A percentile compares a stretch with the other conserved stretches of the same genome.
Evolutionary conservation across 768 basidiomycete species (phyloP).

Genomic region (Boletales sp.): DNA sequence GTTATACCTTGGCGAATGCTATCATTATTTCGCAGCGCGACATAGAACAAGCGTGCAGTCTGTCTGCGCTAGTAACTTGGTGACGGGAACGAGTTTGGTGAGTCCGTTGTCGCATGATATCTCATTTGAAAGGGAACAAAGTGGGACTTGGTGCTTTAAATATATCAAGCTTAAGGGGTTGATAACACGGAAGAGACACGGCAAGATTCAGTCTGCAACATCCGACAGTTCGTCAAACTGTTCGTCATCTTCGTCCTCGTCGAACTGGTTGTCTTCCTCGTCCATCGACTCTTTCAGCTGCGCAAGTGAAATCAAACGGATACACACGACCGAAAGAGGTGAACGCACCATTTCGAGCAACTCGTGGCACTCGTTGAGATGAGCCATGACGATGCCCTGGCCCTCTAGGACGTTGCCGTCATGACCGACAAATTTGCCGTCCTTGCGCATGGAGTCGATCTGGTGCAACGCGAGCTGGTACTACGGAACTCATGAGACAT

Average conservation of each 20-base stretch:
- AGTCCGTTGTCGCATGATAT: too few relatives aligned
- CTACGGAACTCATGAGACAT: constrained; percentile 34
- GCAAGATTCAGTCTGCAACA: constrained; percentile 7
- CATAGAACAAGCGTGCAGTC: too few relatives aligned
- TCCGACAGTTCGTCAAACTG: constrained; percentile 13
- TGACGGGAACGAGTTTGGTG: too few relatives aligned
- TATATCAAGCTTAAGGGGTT: neutral
- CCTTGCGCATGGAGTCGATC: constrained; percentile 89
- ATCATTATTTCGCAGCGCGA: constrained; percentile 27
- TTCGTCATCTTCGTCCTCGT: constrained; percentile 47
- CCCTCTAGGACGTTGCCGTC: constrained; percentile 94
- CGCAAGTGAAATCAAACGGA: neutral
- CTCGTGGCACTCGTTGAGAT: constrained; percentile 95
- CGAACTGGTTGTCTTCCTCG: constrained; percentile 55
- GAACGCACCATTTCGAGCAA: constrained; percentile 82
- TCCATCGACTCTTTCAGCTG: constrained; percentile 83
- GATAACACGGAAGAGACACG: neutral
- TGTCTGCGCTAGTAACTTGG: too few relatives aligned
- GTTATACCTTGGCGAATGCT: constrained; percentile 26
- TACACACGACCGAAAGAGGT: neutral
- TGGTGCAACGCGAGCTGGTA: constrained; percentile 94
- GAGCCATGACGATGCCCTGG: constrained; percentile 94
- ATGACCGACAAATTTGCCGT: constrained; percentile 87
- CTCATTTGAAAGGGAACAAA: neutral
- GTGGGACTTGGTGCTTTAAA: neutral